Conservation (phyloP, 768 basidiomycete genomes). For the Peribolospora baueri region DNA sequence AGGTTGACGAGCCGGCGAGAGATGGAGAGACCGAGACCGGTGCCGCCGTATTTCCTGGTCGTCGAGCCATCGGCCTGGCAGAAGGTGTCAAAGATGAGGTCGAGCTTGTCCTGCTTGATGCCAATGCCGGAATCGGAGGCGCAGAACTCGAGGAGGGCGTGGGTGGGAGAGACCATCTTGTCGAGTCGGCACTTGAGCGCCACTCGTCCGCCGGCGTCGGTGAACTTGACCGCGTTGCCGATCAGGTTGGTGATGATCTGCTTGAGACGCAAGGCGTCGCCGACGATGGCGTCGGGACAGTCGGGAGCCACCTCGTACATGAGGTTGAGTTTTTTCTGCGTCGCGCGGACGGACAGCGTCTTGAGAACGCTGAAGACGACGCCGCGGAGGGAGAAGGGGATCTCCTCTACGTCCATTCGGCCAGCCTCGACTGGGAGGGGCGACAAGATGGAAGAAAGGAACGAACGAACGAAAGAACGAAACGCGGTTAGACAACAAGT, state of each 20-base stretch:
- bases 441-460: slow-evolving; percentile 10
- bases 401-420: slow-evolving; percentile 98
- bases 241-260: slow-evolving; percentile 71
- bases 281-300: slow-evolving; percentile 89
- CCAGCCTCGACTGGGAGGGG: slow-evolving; percentile 64
- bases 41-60: slow-evolving; percentile 83
- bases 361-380: slow-evolving; percentile 95
- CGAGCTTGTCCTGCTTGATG: slow-evolving; percentile 92
- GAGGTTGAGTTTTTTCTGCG: slow-evolving; percentile 84
- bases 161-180: slow-evolving; percentile 22
- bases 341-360: slow-evolving; percentile 88
- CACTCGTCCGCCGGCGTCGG: slow-evolving; percentile 52
- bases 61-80: slow-evolving; percentile 97
- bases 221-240: slow-evolving; percentile 81
- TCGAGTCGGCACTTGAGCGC: slow-evolving; percentile 54
- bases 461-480: neutral
- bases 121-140: slow-evolving; percentile 96
- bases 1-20: slow-evolving; percentile 89
- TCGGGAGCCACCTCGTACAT: slow-evolving; percentile 88
- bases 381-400: slow-evolving; percentile 91
- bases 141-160: slow-evolving; percentile 66
- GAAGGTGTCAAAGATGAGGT: slow-evolving; percentile 96
- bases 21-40: slow-evolving; percentile 76
- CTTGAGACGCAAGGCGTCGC: slow-evolving; percentile 65
- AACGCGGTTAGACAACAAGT: neutral